A percentile compares a stretch with the other conserved stretches of the same genome.
These are phyloP conservation scores for Phaeophleospora eucalypticola DNA, from an alignment of 2,329 filamentous ascomycete species.

Conservation along the genomic window DNA sequence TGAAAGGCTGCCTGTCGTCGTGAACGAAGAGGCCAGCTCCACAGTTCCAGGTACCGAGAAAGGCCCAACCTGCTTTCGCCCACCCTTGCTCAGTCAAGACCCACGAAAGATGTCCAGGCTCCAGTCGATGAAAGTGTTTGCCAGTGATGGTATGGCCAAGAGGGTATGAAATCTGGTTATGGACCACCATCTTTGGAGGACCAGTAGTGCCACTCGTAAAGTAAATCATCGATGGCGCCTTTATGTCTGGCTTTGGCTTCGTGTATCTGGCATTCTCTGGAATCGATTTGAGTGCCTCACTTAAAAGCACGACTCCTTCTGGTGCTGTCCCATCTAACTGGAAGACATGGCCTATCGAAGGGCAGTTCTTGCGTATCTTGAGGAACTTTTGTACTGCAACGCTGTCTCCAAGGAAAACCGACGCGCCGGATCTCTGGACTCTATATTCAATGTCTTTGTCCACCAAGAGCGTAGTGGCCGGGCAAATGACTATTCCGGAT, in stretches of 20 bases:
- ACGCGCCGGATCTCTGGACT: slow-evolving; percentile 32
- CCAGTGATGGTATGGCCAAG: slow-evolving; percentile 39
- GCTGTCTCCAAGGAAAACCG: slow-evolving; percentile 38
- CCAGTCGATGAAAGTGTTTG: slow-evolving; percentile 36
- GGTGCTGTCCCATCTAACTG: slow-evolving; percentile 26
- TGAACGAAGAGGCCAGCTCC: slow-evolving; percentile 40
- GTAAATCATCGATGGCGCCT: slow-evolving; percentile 36
- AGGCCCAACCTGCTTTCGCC: slow-evolving; percentile 43
- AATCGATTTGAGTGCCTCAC: slow-evolving; percentile 25
- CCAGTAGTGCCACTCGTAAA: slow-evolving; percentile 42
- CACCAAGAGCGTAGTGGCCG: slow-evolving; percentile 37
- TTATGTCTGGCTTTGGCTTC: slow-evolving; percentile 25
- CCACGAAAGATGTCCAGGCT: slow-evolving; percentile 38
- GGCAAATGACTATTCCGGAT: slow-evolving; percentile 37
- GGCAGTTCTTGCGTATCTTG: slow-evolving; percentile 30
- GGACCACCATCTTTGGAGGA: slow-evolving; percentile 40
- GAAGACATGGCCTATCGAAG: slow-evolving; percentile 33
- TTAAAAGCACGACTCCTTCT: slow-evolving; percentile 27
- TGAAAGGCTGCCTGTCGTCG: slow-evolving; percentile 37
- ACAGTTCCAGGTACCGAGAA: slow-evolving; percentile 39
- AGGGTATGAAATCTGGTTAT: slow-evolving; percentile 41
- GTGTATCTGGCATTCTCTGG: slow-evolving; percentile 22
- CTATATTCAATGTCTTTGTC: slow-evolving; percentile 40
- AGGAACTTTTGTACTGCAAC: slow-evolving; percentile 35
- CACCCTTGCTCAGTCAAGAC: slow-evolving; percentile 42